Percentiles rank a stretch among this genome's conserved stretches.
Evolutionary conservation across 192 early-diverging fungal species (phyloP).

Genomic region (Nowakowskiella sp.): DNA sequence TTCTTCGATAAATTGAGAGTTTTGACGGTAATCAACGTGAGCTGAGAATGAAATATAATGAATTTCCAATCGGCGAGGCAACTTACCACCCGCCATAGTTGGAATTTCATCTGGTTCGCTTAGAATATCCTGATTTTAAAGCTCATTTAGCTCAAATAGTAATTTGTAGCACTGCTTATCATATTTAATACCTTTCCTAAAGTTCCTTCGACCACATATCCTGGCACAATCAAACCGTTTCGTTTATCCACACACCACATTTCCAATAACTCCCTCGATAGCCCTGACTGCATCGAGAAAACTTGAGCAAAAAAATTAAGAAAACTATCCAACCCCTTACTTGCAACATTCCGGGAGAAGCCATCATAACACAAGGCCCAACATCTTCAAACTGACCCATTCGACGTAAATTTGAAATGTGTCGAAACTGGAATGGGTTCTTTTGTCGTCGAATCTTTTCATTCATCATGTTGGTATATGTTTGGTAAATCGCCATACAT

Average conservation of each 20-base stretch:
- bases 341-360: constrained; percentile 97
- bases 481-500: constrained; percentile 95
- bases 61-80: constrained; percentile 76
- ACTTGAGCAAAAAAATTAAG: constrained; percentile 7
- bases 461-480: constrained; percentile 99
- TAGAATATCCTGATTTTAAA: constrained; percentile 55
- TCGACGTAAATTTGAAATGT: constrained; percentile 80
- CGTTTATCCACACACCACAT: constrained; percentile 86
- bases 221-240: constrained; percentile 91
- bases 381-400: constrained; percentile 84
- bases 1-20: constrained; percentile 93
- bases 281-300: constrained; percentile 47
- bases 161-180: too few relatives aligned
- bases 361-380: constrained; percentile 98
- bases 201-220: constrained; percentile 97
- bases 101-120: constrained; percentile 78
- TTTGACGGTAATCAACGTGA: constrained; percentile 95
- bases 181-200: constrained; percentile 68
- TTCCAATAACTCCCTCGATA: constrained; percentile 92
- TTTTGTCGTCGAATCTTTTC: constrained; percentile 76
- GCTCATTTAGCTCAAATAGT: too few relatives aligned
- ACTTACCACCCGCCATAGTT: constrained; percentile 68
- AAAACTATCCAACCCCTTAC: constrained; percentile 13
- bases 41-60: constrained; percentile 97
- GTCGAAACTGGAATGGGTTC: constrained; percentile 96